These are phyloP conservation scores for Grifola frondosa DNA, from an alignment of 1,284 basidiomycete genomes.

Conservation along the genomic window DNA sequence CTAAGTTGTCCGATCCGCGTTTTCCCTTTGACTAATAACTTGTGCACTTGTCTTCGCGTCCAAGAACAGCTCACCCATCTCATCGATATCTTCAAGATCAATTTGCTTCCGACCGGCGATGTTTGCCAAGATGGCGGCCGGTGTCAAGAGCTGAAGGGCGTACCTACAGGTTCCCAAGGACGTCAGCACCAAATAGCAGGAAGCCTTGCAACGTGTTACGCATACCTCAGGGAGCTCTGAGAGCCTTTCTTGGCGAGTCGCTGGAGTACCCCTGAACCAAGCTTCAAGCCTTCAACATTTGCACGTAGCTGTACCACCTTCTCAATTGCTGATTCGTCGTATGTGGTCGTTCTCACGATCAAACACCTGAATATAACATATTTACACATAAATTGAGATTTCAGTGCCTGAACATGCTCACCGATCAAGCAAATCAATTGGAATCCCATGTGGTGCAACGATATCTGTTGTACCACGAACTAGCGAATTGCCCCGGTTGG, in stretches of 20 bases:
- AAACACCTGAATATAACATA: slow-evolving; percentile 63
- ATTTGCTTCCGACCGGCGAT: slow-evolving; percentile 82
- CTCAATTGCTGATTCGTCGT: slow-evolving; percentile 83
- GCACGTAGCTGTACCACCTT: slow-evolving; percentile 87
- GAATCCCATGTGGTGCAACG: slow-evolving; percentile 90
- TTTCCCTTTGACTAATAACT: slow-evolving; percentile 41
- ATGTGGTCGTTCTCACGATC: slow-evolving; percentile 92
- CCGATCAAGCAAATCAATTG: slow-evolving; percentile 92
- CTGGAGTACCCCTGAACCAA: slow-evolving; percentile 79
- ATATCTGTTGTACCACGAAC: slow-evolving; percentile 94
- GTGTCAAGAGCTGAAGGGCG: slow-evolving; percentile 89
- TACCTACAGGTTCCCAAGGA: slow-evolving; percentile 66
- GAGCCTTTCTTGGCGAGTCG: slow-evolving; percentile 84
- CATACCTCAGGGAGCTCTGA: slow-evolving; percentile 79
- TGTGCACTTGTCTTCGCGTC: slow-evolving; percentile 84
- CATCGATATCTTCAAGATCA: slow-evolving; percentile 81
- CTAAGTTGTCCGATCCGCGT: no score
- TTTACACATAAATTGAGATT: slow-evolving; percentile 7
- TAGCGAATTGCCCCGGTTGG: slow-evolving; percentile 89
- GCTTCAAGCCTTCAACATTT: slow-evolving; percentile 81
- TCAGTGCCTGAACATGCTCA: slow-evolving; percentile 30
- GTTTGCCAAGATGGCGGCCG: slow-evolving; percentile 85
- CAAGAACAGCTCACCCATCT: slow-evolving; percentile 93
- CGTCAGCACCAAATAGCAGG: neutral
- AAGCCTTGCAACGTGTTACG: slow-evolving; percentile 12